A percentile compares a stretch with the other conserved stretches of the same genome.
These are phyloP conservation scores for Leccinellum rugosiceps DNA, from an alignment of 768 basidiomycete genomes.

Conservation along the genomic window DNA sequence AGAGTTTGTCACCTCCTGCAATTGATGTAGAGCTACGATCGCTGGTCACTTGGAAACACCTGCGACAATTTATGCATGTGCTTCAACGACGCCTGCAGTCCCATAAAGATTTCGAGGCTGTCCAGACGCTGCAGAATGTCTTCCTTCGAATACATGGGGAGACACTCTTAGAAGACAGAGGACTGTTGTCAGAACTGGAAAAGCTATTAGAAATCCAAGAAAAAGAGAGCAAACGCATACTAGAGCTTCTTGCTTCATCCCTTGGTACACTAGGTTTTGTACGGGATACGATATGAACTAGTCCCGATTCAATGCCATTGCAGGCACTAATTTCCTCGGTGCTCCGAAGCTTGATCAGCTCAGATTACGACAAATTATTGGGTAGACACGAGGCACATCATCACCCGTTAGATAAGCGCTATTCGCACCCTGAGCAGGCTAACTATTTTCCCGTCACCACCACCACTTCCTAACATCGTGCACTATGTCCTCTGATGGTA, in stretches of 20 bases:
- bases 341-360: neutral
- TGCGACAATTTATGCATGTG: constrained; percentile 69
- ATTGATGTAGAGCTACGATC: constrained; percentile 89
- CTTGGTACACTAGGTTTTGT: constrained; percentile 77
- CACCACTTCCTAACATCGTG: neutral
- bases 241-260: constrained; percentile 71
- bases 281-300: constrained; percentile 53
- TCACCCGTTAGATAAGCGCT: constrained; percentile 24
- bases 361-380: neutral
- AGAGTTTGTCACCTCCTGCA: constrained; percentile 85
- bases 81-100: constrained; percentile 69
- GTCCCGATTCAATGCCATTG: neutral
- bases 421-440: neutral
- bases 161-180: constrained; percentile 64
- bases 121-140: constrained; percentile 82
- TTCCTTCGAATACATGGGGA: constrained; percentile 87
- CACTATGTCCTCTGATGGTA: constrained; percentile 17
- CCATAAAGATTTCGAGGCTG: constrained; percentile 91
- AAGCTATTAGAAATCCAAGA: constrained; percentile 61
- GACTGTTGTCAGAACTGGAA: constrained; percentile 57
- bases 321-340: neutral
- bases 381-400: neutral
- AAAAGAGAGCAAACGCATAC: constrained; percentile 73
- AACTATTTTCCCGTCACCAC: neutral
- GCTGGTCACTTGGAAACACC: constrained; percentile 58